Evolutionary conservation across 2,329 filamentous ascomycete genomes (phyloP).

Genomic region (Botrytis aclada): DNA sequence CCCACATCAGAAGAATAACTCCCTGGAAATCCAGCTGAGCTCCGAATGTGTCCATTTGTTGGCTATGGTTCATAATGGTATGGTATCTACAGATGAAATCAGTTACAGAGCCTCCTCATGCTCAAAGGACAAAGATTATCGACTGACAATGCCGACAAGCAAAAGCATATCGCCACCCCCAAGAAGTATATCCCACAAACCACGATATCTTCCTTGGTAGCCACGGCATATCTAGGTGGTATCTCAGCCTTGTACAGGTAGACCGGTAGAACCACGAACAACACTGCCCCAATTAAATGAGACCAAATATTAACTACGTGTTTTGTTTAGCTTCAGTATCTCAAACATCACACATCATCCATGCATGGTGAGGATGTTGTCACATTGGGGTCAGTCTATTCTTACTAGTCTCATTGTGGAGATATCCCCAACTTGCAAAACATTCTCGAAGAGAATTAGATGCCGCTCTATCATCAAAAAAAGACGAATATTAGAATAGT

Average conservation of each 20-base stretch:
- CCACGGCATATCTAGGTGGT: conserved; percentile 39
- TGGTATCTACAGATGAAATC: conserved; percentile 46
- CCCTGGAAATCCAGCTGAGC: conserved; percentile 61
- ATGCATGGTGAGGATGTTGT: neutral
- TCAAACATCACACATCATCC: neutral
- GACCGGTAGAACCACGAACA: conserved; percentile 42
- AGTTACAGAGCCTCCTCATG: neutral
- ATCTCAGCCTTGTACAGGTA: conserved; percentile 41
- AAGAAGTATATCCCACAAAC: conserved; percentile 45
- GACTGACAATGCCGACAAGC: conserved; percentile 44
- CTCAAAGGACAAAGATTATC: neutral
- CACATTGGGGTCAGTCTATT: conserved; percentile 12
- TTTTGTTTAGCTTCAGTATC: conserved; percentile 4
- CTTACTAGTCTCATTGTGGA: conserved; percentile 41
- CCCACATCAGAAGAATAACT: conserved; percentile 61
- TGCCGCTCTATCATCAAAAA: conserved; percentile 24
- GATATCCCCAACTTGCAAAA: conserved; percentile 35
- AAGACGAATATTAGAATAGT: conserved; percentile 18
- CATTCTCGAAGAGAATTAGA: conserved; percentile 32
- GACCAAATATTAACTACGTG: conserved; percentile 47
- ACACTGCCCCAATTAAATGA: conserved; percentile 42
- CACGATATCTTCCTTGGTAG: conserved; percentile 40
- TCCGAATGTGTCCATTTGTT: conserved; percentile 47
- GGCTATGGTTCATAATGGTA: conserved; percentile 54
- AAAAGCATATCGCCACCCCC: conserved; percentile 46